Evolutionary conservation across 1,284 basidiomycete species (phyloP), one percentile per base, ranked within the genome.

Genomic region (Rhodotorula glutinis): DNA sequence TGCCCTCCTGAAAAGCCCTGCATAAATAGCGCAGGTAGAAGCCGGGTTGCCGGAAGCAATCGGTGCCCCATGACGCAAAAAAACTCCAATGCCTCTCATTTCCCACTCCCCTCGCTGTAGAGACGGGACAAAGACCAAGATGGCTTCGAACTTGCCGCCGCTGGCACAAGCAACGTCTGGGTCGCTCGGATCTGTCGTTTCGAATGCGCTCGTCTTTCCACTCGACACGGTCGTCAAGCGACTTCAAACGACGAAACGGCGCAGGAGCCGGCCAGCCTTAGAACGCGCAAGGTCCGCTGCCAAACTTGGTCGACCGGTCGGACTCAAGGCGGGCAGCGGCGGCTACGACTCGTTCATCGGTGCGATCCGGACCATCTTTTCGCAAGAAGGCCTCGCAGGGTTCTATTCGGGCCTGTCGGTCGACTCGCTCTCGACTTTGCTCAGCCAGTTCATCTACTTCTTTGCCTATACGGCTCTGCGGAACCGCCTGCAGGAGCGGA

Each of bases 201-300:
- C 77, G 55, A 82, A 82, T 73, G 78, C 77, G 2, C 74, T 82
- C 54, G 79, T 82, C 29, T 83, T 80, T 67, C 82, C 82, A 16
- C 76, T 82, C 23, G 82, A 83, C 63, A 77, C 82, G 3, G 76
- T 80, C 56, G 79, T 80, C 1, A 81, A 81, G 0, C 70, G 79
- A 7, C 72, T 77, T 38, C 81, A 82, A 70, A 69, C 75, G 1
- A 60, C 70, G 44, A 58, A 51, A 53, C 64, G 25, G 58, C 41
- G 41, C 43, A 30, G 38, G 29, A 44, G 54, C 10, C 30, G 40
- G 41, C 33, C 9, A 59, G 70, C 70, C 46, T 25, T n/a, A 11
- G 49, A 51, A 25, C 49, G 49, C 25, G 49, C 49, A 27, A 16
- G 16, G 13, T 23, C n/a, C 27, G 49, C 49, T 13, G 14, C n/a